Percentiles rank a stretch among this genome's conserved stretches.
phyloP scores from a whole-genome alignment of 2,329 filamentous ascomycete species.

The Fusarium algeriense region DNA sequence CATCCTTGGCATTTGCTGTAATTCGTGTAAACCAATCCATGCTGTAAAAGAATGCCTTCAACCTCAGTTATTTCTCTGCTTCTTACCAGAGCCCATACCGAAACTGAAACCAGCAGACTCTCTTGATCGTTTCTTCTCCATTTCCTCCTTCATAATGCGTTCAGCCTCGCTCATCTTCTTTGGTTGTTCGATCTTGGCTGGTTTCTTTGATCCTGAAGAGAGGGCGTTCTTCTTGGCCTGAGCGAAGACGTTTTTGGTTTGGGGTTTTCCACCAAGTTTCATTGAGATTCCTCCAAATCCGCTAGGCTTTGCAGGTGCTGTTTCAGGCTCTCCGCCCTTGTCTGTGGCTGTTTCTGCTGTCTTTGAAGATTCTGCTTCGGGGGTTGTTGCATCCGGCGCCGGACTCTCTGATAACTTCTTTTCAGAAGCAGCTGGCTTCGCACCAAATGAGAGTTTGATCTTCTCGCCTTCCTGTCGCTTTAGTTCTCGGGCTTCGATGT shows the following conservation, averaged over 20 bases:
- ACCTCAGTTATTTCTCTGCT: conserved; percentile 56
- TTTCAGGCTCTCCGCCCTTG: conserved; percentile 23
- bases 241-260: conserved; percentile 82
- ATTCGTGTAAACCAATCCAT: background rate
- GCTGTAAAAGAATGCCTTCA: background rate
- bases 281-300: conserved; percentile 66
- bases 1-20: background rate
- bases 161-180: conserved; percentile 92
- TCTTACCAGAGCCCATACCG: conserved; percentile 64
- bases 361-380: conserved; percentile 20
- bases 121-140: conserved; percentile 75
- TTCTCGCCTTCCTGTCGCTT: conserved; percentile 79
- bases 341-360: conserved; percentile 5
- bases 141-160: conserved; percentile 88
- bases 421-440: conserved; percentile 50
- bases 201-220: conserved; percentile 70
- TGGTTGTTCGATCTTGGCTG: conserved; percentile 67
- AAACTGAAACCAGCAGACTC: conserved; percentile 61
- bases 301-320: conserved; percentile 49
- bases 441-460: conserved; percentile 77
- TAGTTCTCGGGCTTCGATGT: conserved; percentile 60
- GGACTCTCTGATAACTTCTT: conserved; percentile 34
- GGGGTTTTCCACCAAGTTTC: conserved; percentile 73
- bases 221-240: conserved; percentile 77
- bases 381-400: conserved; percentile 18